Conservation (phyloP, 768 basidiomycete species). For the Calvatia gigantea region DNA sequence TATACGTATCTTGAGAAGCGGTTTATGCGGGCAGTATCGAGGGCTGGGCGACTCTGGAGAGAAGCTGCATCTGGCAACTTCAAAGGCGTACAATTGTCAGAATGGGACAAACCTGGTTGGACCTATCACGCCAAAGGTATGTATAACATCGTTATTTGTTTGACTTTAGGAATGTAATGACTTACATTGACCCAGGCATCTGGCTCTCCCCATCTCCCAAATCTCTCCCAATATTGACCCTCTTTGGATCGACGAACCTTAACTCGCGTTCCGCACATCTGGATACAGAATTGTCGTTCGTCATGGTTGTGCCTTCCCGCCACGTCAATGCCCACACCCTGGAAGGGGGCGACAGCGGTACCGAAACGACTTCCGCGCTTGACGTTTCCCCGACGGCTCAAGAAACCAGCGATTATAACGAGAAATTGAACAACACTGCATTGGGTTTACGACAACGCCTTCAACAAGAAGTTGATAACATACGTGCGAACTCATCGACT, state of each 20-base stretch:
- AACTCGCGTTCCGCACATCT: conserved; percentile 88
- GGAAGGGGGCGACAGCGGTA: neutral
- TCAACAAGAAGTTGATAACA: conserved; percentile 47
- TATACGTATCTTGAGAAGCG: conserved; percentile 86
- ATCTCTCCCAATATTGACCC: conserved; percentile 61
- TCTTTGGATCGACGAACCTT: conserved; percentile 94
- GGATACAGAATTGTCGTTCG: conserved; percentile 88
- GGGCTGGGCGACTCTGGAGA: conserved; percentile 41
- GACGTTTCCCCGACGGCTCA: neutral
- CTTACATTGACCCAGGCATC: conserved; percentile 52
- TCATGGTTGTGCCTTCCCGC: conserved; percentile 66
- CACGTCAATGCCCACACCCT: conserved; percentile 14
- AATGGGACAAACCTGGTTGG: conserved; percentile 91
- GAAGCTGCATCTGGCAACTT: conserved; percentile 20
- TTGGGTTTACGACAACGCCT: conserved; percentile 41
- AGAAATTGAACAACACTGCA: conserved; percentile 6
- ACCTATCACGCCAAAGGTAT: conserved; percentile 98
- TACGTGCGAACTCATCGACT: conserved; percentile 44
- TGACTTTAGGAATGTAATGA: neutral
- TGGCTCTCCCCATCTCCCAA: conserved; percentile 69
- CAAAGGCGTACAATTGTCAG: conserved; percentile 64
- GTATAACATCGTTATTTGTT: neutral
- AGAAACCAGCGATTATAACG: conserved; percentile 14
- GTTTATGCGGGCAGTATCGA: conserved; percentile 67
- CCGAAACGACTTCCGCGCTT: neutral